Evolutionary conservation across 805 yeast genomes (phyloP).

Genomic region (Isabelozyma pseudorhagii): DNA sequence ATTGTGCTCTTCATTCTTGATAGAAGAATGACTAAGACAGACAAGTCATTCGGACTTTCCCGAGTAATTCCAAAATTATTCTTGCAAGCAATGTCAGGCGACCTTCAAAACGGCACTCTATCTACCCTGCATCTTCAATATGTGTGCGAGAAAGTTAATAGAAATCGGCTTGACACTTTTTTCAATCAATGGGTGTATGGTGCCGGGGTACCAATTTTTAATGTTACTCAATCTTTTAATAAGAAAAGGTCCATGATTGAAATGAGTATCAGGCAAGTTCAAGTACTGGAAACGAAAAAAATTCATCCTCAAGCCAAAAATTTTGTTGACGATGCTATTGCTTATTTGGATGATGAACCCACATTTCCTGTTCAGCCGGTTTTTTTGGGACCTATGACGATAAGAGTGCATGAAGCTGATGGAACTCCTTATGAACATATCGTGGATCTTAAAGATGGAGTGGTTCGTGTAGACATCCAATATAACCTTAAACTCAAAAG

Average conservation of each 20-base stretch:
- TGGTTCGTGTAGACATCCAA: conserved; percentile 87
- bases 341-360: conserved; percentile 42
- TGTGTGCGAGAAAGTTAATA: conserved; percentile 93
- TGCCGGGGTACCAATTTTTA: conserved; percentile 82
- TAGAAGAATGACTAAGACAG: conserved; percentile 92
- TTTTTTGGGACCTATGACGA: conserved; percentile 93
- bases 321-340: conserved; percentile 45
- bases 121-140: conserved; percentile 85
- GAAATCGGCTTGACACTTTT: conserved; percentile 74
- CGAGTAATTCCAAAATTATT: conserved; percentile 90
- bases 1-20: conserved; percentile 81
- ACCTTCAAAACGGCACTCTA: conserved; percentile 69
- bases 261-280: conserved; percentile 90
- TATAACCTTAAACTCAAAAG: conserved; percentile 92
- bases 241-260: conserved; percentile 92
- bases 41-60: conserved; percentile 86
- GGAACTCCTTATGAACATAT: conserved; percentile 99
- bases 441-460: conserved; percentile 81
- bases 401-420: conserved; percentile 95
- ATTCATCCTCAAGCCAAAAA: conserved; percentile 34
- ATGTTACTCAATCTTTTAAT: conserved; percentile 88
- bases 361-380: conserved; percentile 42
- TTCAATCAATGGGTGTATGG: conserved; percentile 94
- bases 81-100: conserved; percentile 94
- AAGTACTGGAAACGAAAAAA: conserved; percentile 53